Evolutionary conservation across 2,329 filamentous ascomycete genomes (phyloP), one percentile per base, ranked within the genome.

Genomic region (Calonectria multiphialidica): DNA sequence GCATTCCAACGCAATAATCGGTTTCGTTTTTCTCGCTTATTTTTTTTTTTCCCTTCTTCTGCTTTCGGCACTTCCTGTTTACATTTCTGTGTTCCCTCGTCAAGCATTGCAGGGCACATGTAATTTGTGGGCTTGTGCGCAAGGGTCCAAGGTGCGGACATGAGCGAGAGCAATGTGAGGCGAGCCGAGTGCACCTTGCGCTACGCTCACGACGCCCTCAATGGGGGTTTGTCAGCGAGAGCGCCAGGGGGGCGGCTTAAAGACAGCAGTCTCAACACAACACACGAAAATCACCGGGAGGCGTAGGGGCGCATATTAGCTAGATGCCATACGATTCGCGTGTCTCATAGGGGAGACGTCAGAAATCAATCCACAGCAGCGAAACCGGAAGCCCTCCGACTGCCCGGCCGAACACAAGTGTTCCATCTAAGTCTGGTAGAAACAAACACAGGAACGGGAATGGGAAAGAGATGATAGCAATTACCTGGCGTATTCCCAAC

Each of bases 391-490:
- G 21, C 30, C 8, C 53, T 59, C 53, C 35, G 53, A 21, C 33
- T 10, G 18, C 53, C 35, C 35, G 53, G 57, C 25, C 10, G 62
- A 37, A 50, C 42, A 49, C 33, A 28, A 28, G 33, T 30, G 33
- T 65, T 65, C 33, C 33, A 37, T 40, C 4, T 25, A 12, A 28
- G 44, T 21, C 16, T 53, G 30, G n/a, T 37, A 40, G 62, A 53
- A 65, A 65, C 45, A 53, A 53, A 40, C 44, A 40, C 45, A 33
- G 30, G 62, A 53, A 65, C 42, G 62, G 62, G 62, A 65, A 65
- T 65, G 62, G 35, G 45, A 65, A 53, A 49, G 62, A 53, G 44
- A 65, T 50, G 44, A 53, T 65, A 33, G 30, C 33, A 50, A 65
- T 65, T 53, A 65, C 33, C 45, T 50, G 16, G 23, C 53, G 35